Evolutionary conservation across 1,284 basidiomycete genomes (phyloP).

Genomic region (Irpex sp.): DNA sequence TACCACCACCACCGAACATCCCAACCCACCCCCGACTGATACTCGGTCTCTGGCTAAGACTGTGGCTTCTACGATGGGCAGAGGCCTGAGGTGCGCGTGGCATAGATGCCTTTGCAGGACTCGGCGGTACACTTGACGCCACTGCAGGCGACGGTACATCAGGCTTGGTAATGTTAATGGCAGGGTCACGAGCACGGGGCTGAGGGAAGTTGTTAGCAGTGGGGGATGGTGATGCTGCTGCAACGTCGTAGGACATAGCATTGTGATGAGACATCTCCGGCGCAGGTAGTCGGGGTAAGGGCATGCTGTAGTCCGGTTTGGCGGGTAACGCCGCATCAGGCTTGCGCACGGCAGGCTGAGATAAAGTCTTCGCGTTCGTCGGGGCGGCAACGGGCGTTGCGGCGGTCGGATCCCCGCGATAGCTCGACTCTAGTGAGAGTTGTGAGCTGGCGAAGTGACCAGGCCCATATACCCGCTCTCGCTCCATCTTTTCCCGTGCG

Average conservation of each 20-base stretch:
- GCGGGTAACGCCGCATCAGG: slow-evolving; percentile 21
- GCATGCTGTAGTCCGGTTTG: slow-evolving; percentile 78
- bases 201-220: slow-evolving; percentile 56
- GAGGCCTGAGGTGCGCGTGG: slow-evolving; percentile 65
- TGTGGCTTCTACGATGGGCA: slow-evolving; percentile 70
- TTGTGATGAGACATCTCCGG: slow-evolving; percentile 79
- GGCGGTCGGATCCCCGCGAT: slow-evolving; percentile 19
- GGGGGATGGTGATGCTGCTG: slow-evolving; percentile 48
- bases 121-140: slow-evolving; percentile 17
- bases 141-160: slow-evolving; percentile 13
- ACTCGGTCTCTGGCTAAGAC: slow-evolving; percentile 69
- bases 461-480: slow-evolving; percentile 90
- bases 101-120: slow-evolving; percentile 31
- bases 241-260: slow-evolving; percentile 68
- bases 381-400: slow-evolving; percentile 23
- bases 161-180: slow-evolving; percentile 24
- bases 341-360: slow-evolving; percentile 24
- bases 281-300: slow-evolving; percentile 74
- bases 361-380: slow-evolving; percentile 25
- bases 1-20: slow-evolving; percentile 45
- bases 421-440: slow-evolving; percentile 39
- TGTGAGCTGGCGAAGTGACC: slow-evolving; percentile 95
- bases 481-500: slow-evolving; percentile 91
- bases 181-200: slow-evolving; percentile 55
- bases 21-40: slow-evolving; percentile 35